Base-by-base conservation (phyloP, 2,329 filamentous ascomycete genomes). In the Apiospora phragmitis region DNA sequence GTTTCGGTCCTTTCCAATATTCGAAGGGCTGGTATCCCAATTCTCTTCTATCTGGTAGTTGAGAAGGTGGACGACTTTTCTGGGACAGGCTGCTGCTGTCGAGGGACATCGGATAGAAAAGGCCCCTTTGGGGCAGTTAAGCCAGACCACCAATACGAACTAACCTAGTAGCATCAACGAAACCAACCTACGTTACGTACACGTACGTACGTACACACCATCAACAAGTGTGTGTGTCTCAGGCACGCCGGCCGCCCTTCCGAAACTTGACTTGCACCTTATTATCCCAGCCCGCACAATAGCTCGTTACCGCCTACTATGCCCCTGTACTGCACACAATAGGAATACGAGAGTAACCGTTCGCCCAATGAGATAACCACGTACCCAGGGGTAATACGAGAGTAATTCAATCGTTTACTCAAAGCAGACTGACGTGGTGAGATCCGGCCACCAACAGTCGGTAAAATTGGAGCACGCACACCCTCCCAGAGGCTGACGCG, bases 1-100 rank as follows among this genome's bases (percentile, higher is more conserved):
- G 65, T 59, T 69, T 72, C n/a, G 71, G 71, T 55, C 71, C 71
- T 49, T 72, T 72, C 71, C 71, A 72, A 67, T 72, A 72, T 55
- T 72, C 71, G 32, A 72, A 72, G 14, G 71, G 71, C 18, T 51
- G 65, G 68, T 72, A 72, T 14, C 71, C 71, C 6, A 72, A 51
- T 16, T 70, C 43, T n/a, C 18, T 66, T 12, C 24, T 41, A 21
- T 62, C 24, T 12, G 45, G 66, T 24, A 59, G 70, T 43, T 38
- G 59, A 24, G 26, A 43, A 12, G 38, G 18, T 35, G 21, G 55
- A n/a, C 55, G 55, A 62, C 32, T 38, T 62, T n/a, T 62, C 55
- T 38, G 18, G 51, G 51, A 55, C 29, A 32, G 51, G n/a, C n/a
- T n/a, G n/a, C n/a, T n/a, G 32, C n/a, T 38, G 55, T 35, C n/a